Evolutionary conservation across 306 rosid genomes (phyloP).

Genomic region (Erythrophleum fordii): DNA sequence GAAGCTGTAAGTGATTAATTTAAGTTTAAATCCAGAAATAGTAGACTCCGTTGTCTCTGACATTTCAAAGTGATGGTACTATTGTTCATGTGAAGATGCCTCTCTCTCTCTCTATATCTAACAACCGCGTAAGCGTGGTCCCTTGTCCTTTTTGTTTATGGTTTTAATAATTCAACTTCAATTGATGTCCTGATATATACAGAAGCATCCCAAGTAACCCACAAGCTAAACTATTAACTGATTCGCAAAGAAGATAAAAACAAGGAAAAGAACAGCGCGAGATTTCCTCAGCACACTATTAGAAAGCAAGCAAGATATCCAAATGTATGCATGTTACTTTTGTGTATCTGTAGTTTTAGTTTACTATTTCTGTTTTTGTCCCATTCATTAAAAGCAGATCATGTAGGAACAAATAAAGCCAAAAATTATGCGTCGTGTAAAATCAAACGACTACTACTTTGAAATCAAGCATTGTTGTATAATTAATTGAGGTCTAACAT

Average conservation of each 20-base stretch:
- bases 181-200: background rate
- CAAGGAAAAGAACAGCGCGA: background rate
- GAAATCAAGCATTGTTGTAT: background rate
- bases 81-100: conserved; percentile 31
- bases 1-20: background rate
- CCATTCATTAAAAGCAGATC: background rate
- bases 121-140: background rate
- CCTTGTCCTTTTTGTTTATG: conserved; percentile 19
- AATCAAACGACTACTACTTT: background rate
- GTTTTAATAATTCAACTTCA: background rate
- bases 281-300: background rate
- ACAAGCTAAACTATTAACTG: background rate
- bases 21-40: background rate
- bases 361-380: background rate
- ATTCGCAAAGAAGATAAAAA: background rate
- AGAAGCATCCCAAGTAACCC: background rate
- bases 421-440: background rate
- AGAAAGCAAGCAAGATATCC: background rate
- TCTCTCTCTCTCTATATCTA: background rate
- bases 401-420: background rate
- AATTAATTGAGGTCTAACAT: background rate
- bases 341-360: background rate
- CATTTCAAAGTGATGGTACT: background rate
- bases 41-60: background rate
- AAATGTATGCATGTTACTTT: background rate